Percentiles rank a stretch among this genome's conserved stretches.
Conservation (phyloP, 1,284 basidiomycete species). For the Rhodotorula sp. region DNA sequence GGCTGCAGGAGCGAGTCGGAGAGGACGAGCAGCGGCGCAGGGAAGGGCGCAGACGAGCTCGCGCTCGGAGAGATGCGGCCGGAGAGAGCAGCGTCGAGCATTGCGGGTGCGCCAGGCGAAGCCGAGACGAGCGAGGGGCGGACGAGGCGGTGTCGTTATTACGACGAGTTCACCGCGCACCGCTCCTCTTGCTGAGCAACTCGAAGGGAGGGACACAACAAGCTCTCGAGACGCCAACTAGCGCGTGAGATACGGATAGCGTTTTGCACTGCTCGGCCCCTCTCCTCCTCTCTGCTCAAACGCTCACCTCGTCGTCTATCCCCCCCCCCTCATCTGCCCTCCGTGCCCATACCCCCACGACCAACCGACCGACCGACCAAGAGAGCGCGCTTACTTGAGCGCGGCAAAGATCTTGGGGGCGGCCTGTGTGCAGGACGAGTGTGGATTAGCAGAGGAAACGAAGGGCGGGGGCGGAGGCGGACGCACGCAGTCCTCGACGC, state of each 20-base stretch:
- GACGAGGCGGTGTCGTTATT: background rate
- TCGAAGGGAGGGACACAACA: too few species aligned
- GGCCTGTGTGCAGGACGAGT: slow-evolving; percentile 48
- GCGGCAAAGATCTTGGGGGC: slow-evolving; percentile 76
- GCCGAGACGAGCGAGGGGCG: background rate
- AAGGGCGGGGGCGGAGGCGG: too few species aligned
- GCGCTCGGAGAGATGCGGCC: background rate
- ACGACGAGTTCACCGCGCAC: background rate
- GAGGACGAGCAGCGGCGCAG: slow-evolving; percentile 32
- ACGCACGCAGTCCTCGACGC: slow-evolving; percentile 45
- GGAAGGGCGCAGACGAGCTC: too few species aligned
- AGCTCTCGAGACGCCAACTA: background rate
- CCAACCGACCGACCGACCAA: background rate
- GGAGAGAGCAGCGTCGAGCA: slow-evolving; percentile 17
- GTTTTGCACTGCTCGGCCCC: background rate
- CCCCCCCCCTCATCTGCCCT: too few species aligned
- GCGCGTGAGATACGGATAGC: background rate
- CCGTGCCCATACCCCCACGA: too few species aligned
- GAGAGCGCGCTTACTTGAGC: slow-evolving; percentile 46
- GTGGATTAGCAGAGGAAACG: background rate
- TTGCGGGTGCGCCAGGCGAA: background rate
- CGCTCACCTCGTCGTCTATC: too few species aligned
- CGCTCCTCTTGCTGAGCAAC: background rate
- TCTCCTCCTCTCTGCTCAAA: background rate
- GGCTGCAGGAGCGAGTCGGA: slow-evolving; percentile 42